Conservation (phyloP, 768 basidiomycete species). For the Lentinula guzmanii region DNA sequence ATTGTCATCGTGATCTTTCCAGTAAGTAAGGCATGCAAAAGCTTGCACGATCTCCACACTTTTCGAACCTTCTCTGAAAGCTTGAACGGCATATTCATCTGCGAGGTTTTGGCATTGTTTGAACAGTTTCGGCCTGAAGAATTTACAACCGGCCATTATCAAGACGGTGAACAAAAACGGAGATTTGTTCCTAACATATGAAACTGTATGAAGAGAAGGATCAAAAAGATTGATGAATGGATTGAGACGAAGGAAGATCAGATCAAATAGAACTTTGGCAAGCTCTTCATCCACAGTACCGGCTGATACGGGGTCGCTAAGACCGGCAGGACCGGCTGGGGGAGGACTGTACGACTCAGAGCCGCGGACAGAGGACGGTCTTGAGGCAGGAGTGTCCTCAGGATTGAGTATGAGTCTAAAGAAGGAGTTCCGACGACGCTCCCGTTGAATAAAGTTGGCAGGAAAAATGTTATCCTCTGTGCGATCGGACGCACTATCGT, state of each 20-base stretch:
- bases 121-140: slow-evolving; percentile 67
- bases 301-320: slow-evolving; percentile 65
- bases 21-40: slow-evolving; percentile 84
- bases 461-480: slow-evolving; percentile 65
- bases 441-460: slow-evolving; percentile 65
- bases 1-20: slow-evolving; percentile 84
- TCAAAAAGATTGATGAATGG: slow-evolving; percentile 89
- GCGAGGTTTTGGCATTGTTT: slow-evolving; percentile 66
- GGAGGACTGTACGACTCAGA: slow-evolving; percentile 34
- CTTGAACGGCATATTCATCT: slow-evolving; percentile 66
- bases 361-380: slow-evolving; percentile 24
- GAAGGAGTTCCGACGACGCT: slow-evolving; percentile 70
- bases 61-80: slow-evolving; percentile 75
- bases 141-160: slow-evolving; percentile 81
- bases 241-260: slow-evolving; percentile 78
- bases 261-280: slow-evolving; percentile 69
- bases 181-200: slow-evolving; percentile 74
- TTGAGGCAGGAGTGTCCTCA: slow-evolving; percentile 34
- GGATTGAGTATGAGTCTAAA: slow-evolving; percentile 82
- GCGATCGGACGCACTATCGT: slow-evolving; percentile 59
- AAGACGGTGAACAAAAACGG: slow-evolving; percentile 83
- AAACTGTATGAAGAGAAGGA: slow-evolving; percentile 74
- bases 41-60: slow-evolving; percentile 86
- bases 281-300: slow-evolving; percentile 67
- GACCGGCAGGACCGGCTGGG: slow-evolving; percentile 31